phyloP scores from a whole-genome alignment of 2,329 filamentous ascomycete species.

The Diaporthe ampelina region DNA sequence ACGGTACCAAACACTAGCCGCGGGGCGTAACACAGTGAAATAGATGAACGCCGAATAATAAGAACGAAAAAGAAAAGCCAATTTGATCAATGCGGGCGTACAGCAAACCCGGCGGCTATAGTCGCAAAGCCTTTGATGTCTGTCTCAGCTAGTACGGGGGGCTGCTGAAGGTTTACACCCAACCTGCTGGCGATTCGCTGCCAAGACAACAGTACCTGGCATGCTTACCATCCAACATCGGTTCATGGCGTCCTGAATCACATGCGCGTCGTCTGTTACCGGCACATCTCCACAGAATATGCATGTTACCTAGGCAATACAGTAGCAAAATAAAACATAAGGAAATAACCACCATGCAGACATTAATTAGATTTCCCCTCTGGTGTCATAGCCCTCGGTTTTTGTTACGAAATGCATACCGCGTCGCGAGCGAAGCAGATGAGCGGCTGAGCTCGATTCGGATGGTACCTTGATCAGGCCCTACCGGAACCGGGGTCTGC shows the following conservation, averaged over 20 bases:
- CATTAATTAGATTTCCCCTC: not conserved
- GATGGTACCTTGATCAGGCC: not conserved
- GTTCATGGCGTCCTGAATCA: not conserved
- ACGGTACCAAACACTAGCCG: not conserved
- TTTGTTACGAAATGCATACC: slow-evolving; percentile 14
- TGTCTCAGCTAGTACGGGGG: not conserved
- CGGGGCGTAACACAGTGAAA: not conserved
- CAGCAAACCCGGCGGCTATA: too few relatives aligned
- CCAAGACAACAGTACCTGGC: not conserved
- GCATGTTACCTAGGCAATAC: slow-evolving; percentile 8
- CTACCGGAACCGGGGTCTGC: slow-evolving; percentile 6
- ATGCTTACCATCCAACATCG: not conserved
- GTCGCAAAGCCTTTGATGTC: not conserved
- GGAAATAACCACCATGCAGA: not conserved
- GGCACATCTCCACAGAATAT: not conserved
- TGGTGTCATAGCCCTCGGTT: not conserved
- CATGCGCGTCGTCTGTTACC: not conserved
- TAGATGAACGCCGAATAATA: not conserved
- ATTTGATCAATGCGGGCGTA: not conserved
- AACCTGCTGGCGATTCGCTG: not conserved
- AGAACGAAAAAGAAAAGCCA: not conserved
- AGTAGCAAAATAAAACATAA: not conserved
- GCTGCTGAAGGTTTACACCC: not conserved
- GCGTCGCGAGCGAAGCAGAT: slow-evolving; percentile 6
- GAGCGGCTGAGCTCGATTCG: slow-evolving; percentile 12